These are phyloP conservation scores for Sporothrix protearum DNA, from an alignment of 2,329 filamentous ascomycete genomes.

Conservation along the genomic window DNA sequence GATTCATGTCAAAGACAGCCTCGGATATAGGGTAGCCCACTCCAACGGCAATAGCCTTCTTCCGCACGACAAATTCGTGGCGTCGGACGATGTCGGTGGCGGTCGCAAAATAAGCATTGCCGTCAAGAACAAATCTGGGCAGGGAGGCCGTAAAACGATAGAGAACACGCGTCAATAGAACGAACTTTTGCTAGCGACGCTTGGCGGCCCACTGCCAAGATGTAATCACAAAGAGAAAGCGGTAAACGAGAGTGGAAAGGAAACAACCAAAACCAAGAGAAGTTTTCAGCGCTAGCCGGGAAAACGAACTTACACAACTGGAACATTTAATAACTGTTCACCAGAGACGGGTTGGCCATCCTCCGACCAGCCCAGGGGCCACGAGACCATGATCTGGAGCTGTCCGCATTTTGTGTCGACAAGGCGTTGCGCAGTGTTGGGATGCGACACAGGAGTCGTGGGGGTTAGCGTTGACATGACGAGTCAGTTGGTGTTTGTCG, in stretches of 20 bases:
- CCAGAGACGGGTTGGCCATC: neutral
- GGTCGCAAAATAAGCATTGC: slow-evolving; percentile 9
- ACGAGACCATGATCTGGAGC: slow-evolving; percentile 12
- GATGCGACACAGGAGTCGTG: neutral
- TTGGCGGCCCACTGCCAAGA: slow-evolving; percentile 11
- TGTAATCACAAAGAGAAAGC: neutral
- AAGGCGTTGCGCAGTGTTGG: neutral
- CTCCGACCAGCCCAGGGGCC: neutral
- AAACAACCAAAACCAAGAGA: neutral
- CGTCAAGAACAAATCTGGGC: neutral
- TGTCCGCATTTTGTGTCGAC: slow-evolving; percentile 1
- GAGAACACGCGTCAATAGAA: neutral
- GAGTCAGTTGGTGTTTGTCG: neutral
- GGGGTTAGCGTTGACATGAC: neutral
- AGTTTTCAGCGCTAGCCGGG: neutral
- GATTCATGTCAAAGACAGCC: neutral
- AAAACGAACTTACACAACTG: slow-evolving; percentile 11
- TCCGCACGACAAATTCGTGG: neutral
- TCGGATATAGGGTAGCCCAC: slow-evolving; percentile 15
- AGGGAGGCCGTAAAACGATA: neutral
- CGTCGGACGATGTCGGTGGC: slow-evolving; percentile 13
- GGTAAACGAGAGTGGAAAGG: neutral
- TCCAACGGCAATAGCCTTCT: neutral
- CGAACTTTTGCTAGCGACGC: neutral
- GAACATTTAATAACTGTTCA: neutral